These are phyloP conservation scores for Picea engelmannii DNA, from an alignment of 83 land plant species.

Conservation along the genomic window DNA sequence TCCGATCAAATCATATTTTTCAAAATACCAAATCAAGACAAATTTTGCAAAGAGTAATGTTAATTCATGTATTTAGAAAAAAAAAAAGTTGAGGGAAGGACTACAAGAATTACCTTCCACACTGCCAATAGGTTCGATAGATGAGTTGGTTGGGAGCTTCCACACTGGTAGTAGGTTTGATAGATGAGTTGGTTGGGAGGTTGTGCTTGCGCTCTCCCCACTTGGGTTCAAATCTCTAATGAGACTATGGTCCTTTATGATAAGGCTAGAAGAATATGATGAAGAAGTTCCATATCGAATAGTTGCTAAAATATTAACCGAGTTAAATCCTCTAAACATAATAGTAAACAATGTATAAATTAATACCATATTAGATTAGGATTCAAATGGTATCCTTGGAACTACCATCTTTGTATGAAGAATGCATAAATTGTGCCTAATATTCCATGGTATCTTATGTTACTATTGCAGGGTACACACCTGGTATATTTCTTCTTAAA, in stretches of 20 bases:
- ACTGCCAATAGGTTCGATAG: background rate
- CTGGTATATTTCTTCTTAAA: slow-evolving; percentile 44
- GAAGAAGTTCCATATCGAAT: background rate
- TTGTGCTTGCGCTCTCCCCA: too few species aligned
- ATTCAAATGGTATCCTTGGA: background rate
- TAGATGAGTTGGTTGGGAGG: background rate
- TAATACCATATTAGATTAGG: too few species aligned
- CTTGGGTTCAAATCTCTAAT: background rate
- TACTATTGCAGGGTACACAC: slow-evolving; percentile 13
- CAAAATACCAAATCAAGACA: background rate
- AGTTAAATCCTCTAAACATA: background rate
- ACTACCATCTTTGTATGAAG: background rate
- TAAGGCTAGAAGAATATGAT: too few species aligned
- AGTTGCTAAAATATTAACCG: background rate
- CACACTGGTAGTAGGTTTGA: too few species aligned
- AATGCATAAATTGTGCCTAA: background rate
- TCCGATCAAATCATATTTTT: background rate
- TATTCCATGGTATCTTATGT: background rate
- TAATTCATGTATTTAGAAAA: background rate
- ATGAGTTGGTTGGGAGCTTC: background rate
- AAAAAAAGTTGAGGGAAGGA: background rate
- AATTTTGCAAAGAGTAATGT: background rate
- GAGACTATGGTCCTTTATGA: background rate
- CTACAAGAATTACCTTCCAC: background rate
- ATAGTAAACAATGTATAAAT: background rate